These are phyloP conservation scores for Arthrobotrys iridis DNA, from an alignment of 2,329 filamentous ascomycete species.

Conservation along the genomic window DNA sequence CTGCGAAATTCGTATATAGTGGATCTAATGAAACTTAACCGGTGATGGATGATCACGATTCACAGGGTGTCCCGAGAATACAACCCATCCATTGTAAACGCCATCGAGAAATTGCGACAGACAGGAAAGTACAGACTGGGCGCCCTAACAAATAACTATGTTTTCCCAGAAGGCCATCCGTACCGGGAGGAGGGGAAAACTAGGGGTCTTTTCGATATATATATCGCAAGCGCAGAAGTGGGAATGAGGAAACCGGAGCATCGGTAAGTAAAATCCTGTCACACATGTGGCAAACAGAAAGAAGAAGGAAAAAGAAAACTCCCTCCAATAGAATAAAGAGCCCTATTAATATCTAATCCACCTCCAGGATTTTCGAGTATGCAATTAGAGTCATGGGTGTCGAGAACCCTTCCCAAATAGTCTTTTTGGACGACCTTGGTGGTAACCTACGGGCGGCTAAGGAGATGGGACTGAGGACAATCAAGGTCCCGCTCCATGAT, in stretches of 20 bases:
- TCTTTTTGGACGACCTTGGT: slow-evolving; percentile 95
- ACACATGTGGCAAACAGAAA: background rate
- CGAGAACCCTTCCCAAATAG: slow-evolving; percentile 72
- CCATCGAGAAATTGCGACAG: slow-evolving; percentile 74
- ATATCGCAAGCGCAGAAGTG: slow-evolving; percentile 84
- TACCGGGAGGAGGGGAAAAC: slow-evolving; percentile 69
- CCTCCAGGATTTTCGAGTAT: slow-evolving; percentile 74
- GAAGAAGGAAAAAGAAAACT: background rate
- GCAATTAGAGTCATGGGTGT: slow-evolving; percentile 71
- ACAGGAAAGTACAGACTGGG: slow-evolving; percentile 70
- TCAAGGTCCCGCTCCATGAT: slow-evolving; percentile 83
- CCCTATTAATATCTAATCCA: background rate
- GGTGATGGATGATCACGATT: background rate
- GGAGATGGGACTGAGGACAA: slow-evolving; percentile 77
- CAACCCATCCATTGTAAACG: slow-evolving; percentile 90
- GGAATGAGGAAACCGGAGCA: slow-evolving; percentile 88
- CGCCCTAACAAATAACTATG: slow-evolving; percentile 88
- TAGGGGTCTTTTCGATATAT: slow-evolving; percentile 80
- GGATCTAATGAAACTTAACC: slow-evolving; percentile 28
- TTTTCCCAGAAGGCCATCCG: slow-evolving; percentile 79
- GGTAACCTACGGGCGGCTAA: slow-evolving; percentile 84
- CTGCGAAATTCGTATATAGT: background rate
- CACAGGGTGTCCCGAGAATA: slow-evolving; percentile 46
- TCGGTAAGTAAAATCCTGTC: slow-evolving; percentile 60
- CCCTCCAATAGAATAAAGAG: background rate